Evolutionary conservation across 306 rosid genomes (phyloP).

Genomic region (Malus fusca): DNA sequence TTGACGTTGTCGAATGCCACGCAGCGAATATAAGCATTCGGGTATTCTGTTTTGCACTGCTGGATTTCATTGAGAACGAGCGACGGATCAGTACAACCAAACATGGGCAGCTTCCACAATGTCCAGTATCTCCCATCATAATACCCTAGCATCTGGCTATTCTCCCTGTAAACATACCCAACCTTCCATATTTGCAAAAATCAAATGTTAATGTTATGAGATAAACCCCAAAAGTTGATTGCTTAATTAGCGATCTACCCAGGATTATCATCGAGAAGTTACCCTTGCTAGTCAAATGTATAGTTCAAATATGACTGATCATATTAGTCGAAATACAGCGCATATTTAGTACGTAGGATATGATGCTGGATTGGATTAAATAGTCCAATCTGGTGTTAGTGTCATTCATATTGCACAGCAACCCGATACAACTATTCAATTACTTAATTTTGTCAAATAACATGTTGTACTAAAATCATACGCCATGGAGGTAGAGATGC

Average conservation of each 20-base stretch:
- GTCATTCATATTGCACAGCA: not conserved
- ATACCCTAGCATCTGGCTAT: conserved; percentile 67
- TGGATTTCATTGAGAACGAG: conserved; percentile 52
- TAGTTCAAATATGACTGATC: no score
- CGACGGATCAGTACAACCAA: conserved; percentile 59
- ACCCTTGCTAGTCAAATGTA: no score
- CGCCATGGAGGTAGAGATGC: no score
- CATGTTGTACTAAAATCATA: no score
- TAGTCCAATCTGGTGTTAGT: not conserved
- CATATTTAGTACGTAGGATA: not conserved
- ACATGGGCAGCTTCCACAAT: conserved; percentile 78
- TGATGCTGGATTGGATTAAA: not conserved
- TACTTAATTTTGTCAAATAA: not conserved
- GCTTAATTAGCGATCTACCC: not conserved
- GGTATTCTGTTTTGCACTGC: conserved; percentile 50
- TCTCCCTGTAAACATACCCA: conserved; percentile 45
- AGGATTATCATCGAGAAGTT: not conserved
- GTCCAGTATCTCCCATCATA: conserved; percentile 90
- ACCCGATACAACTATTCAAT: not conserved
- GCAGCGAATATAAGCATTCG: conserved; percentile 65
- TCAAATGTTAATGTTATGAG: not conserved
- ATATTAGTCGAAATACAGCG: not conserved
- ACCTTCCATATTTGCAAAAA: conserved; percentile 21
- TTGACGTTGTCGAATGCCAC: conserved; percentile 64
- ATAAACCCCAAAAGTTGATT: not conserved